Percentiles rank a stretch among this genome's conserved stretches.
These are phyloP conservation scores for Amaranthus hypochondriacus DNA, from an alignment of 148 eudicot species.

Conservation along the genomic window DNA sequence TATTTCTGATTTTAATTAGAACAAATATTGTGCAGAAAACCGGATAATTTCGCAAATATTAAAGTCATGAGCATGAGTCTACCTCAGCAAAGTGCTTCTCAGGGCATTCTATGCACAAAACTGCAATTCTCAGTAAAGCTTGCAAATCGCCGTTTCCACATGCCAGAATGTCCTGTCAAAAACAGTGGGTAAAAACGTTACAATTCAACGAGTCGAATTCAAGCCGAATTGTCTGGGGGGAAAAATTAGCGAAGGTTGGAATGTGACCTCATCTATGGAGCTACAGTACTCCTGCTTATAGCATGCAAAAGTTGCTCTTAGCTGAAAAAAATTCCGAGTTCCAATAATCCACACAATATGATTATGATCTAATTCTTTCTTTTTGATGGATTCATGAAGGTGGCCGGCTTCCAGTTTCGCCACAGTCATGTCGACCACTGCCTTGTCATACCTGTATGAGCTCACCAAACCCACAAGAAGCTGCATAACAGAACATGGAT, in stretches of 20 bases:
- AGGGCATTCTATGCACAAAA: slow-evolving; percentile 66
- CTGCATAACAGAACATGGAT: slow-evolving; percentile 29
- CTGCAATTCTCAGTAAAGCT: slow-evolving; percentile 38
- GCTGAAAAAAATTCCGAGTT: slow-evolving; percentile 63
- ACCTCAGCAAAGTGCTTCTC: slow-evolving; percentile 89
- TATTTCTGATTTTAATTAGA: too few species aligned
- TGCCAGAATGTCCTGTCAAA: slow-evolving; percentile 52
- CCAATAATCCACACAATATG: slow-evolving; percentile 52
- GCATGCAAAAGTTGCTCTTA: slow-evolving; percentile 55
- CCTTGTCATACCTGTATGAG: slow-evolving; percentile 64
- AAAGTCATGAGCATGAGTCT: neutral
- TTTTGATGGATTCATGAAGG: slow-evolving; percentile 43
- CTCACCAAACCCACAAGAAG: slow-evolving; percentile 65
- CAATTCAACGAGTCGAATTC: neutral
- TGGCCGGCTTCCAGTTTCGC: slow-evolving; percentile 60
- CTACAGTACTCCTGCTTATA: slow-evolving; percentile 49
- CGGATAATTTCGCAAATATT: neutral
- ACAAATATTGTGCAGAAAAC: neutral
- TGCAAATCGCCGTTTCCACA: slow-evolving; percentile 48
- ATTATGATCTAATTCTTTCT: slow-evolving; percentile 54
- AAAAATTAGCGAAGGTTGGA: slow-evolving; percentile 3
- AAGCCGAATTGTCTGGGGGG: neutral
- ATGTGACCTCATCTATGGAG: slow-evolving; percentile 49
- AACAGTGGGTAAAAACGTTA: neutral
- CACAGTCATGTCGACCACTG: slow-evolving; percentile 42